A percentile compares a stretch with the other conserved stretches of the same genome.
These are phyloP conservation scores for Dissophora ornata DNA, from an alignment of 192 early-diverging fungal species.

Conservation along the genomic window DNA sequence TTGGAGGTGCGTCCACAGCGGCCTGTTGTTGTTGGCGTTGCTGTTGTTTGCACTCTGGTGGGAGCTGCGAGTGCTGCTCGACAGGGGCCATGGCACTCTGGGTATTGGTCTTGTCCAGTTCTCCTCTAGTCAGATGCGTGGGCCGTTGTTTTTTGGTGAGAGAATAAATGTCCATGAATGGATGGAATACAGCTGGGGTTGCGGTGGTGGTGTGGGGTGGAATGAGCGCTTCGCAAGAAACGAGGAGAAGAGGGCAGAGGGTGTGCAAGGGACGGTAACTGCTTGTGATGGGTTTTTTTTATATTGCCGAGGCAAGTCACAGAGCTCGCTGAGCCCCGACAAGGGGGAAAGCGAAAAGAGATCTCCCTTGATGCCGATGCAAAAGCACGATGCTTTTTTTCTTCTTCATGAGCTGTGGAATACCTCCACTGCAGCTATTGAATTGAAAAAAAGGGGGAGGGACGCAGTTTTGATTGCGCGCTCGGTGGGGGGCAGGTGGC, in stretches of 20 bases:
- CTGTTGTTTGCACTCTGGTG: conserved; percentile 18
- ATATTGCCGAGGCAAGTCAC: no score
- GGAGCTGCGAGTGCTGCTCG: conserved; percentile 20
- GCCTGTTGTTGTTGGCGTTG: conserved; percentile 20
- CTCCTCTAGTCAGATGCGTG: conserved; percentile 45
- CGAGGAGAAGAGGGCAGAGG: background rate
- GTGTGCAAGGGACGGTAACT: background rate
- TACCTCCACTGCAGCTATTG: no score
- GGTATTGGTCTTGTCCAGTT: conserved; percentile 15
- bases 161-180: conserved; percentile 51
- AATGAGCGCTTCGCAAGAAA: background rate
- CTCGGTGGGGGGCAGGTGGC: background rate
- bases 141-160: conserved; percentile 52
- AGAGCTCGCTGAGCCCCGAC: no score
- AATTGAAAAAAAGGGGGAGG: conserved; percentile 1
- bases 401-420: no score
- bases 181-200: no score
- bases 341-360: no score
- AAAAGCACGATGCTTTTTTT: no score
- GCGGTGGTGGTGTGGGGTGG: background rate
- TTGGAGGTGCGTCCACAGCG: conserved; percentile 19
- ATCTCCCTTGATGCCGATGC: no score
- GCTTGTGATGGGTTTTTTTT: no score
- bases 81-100: conserved; percentile 14
- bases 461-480: no score